phyloP scores from a whole-genome alignment of 169 alveolate species.

The Cryptosporidium meleagridis region DNA sequence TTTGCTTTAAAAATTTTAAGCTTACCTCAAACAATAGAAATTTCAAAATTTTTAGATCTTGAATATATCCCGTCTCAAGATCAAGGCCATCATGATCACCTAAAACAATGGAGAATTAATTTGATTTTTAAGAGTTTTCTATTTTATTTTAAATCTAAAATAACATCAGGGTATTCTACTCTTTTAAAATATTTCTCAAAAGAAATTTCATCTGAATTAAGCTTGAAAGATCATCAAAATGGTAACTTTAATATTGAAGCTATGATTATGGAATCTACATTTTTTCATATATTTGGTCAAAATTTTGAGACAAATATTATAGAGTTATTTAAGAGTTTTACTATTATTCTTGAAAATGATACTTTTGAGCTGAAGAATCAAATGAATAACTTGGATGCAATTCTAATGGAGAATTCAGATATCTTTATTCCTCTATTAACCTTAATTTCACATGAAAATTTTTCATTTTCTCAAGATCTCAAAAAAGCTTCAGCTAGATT shows the following conservation, averaged over 20 bases:
- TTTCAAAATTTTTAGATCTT: constrained; percentile 11
- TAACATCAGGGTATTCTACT: neutral
- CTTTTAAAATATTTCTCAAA: neutral
- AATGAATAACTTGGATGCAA: neutral
- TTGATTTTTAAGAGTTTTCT: constrained; percentile 7
- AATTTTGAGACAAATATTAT: neutral
- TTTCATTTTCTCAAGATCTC: constrained; percentile 1
- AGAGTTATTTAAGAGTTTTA: neutral
- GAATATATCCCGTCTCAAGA: constrained; percentile 2
- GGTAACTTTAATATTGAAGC: neutral
- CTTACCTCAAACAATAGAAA: neutral
- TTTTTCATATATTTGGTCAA: neutral
- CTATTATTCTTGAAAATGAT: neutral
- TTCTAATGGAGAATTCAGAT: neutral
- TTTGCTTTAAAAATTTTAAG: neutral
- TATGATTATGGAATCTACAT: neutral
- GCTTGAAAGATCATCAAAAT: neutral
- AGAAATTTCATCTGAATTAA: neutral
- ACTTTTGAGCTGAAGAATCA: neutral
- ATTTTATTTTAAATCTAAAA: constrained; percentile 1
- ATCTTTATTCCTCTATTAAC: neutral
- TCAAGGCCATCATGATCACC: neutral
- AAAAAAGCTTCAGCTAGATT: neutral
- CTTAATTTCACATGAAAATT: neutral
- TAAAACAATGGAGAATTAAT: constrained; percentile 15